These are phyloP conservation scores for Hypoxylon fuscum DNA, from an alignment of 495 filamentous ascomycete species.

Conservation along the genomic window DNA sequence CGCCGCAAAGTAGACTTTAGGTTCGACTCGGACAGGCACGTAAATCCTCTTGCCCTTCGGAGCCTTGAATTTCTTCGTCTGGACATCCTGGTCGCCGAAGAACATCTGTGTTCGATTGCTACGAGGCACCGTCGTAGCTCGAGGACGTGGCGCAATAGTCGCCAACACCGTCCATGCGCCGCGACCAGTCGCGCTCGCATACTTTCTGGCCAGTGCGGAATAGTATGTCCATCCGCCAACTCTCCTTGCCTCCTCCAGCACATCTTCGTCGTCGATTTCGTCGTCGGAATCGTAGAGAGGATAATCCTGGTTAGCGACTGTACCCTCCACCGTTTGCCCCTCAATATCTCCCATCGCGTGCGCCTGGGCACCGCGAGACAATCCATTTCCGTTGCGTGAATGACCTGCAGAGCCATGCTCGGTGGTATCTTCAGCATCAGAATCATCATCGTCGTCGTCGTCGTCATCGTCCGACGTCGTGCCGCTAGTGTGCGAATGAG, in stretches of 20 bases:
- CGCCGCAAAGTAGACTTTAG: constrained; percentile 96
- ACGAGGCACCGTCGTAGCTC: constrained; percentile 66
- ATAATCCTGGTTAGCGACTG: constrained; percentile 72
- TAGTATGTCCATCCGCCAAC: constrained; percentile 78
- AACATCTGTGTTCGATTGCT: constrained; percentile 59
- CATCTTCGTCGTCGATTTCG: constrained; percentile 72
- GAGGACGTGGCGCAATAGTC: constrained; percentile 66
- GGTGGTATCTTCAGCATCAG: constrained; percentile 60
- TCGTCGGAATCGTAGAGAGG: constrained; percentile 93
- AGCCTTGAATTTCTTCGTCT: constrained; percentile 78
- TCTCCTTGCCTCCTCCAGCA: constrained; percentile 74
- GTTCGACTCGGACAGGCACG: constrained; percentile 93
- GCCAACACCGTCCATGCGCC: constrained; percentile 57
- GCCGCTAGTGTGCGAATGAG: constrained; percentile 74
- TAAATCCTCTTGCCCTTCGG: constrained; percentile 93
- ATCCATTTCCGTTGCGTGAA: constrained; percentile 40
- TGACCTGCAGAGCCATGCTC: constrained; percentile 15
- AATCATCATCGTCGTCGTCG: constrained; percentile 67
- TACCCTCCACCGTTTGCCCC: constrained; percentile 55
- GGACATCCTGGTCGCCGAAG: constrained; percentile 58
- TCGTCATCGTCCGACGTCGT: constrained; percentile 80
- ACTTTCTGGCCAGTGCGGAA: constrained; percentile 56
- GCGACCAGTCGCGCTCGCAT: constrained; percentile 42
- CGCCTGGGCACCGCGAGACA: constrained; percentile 45
- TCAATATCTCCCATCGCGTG: constrained; percentile 54